Base-by-base conservation (phyloP, 768 basidiomycete genomes). In the Hydnum rufescens region DNA sequence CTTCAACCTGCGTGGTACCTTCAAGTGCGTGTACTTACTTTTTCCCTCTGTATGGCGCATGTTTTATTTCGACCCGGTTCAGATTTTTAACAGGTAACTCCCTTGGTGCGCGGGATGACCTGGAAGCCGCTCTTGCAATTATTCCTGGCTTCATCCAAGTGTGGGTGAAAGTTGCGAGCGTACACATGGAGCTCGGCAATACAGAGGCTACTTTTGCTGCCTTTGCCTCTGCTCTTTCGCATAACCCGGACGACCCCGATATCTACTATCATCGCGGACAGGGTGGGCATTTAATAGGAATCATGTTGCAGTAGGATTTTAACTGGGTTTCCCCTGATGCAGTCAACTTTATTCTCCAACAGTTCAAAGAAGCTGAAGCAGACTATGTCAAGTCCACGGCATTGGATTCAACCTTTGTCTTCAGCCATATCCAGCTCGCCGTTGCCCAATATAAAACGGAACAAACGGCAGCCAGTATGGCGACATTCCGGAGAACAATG, bases 231-330 rank as follows among this genome's bases (percentile, higher is more conserved):
- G 95, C 95, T 1, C 80, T 89, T 62, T 71, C 73, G 59, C 74
- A 82, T 58, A 80, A 97, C 60, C 68, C 79, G 4, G 69, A 78
- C 47, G 92, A 97, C 66, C 81, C 93, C 0, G 93, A 97, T 65
- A 88, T 95, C 53, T 97, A 87, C 70, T 99, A 99, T 67, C 95
- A 99, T 64, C 87, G 92, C 59, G 95, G 93, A 43, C 95, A 99
- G 71, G 86, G 86, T 84, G 48, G 47, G 72, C 30, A 42, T 53
- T 56, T 50, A 31, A 8, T 36, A 23, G n/a, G 2, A 46, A 4
- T 58, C 32, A 42, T 42, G 26, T 30, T 6, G 29, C 13, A 32
- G 19, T 51, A 30, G 29, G 8, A 26, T 32, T 34, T 53, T 18
- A 32, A 26, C 29, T 31, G n/a, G 6, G 8, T 51, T 26, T 29